Base-by-base conservation (phyloP, 495 filamentous ascomycete genomes). In the Bombardia bombarda region DNA sequence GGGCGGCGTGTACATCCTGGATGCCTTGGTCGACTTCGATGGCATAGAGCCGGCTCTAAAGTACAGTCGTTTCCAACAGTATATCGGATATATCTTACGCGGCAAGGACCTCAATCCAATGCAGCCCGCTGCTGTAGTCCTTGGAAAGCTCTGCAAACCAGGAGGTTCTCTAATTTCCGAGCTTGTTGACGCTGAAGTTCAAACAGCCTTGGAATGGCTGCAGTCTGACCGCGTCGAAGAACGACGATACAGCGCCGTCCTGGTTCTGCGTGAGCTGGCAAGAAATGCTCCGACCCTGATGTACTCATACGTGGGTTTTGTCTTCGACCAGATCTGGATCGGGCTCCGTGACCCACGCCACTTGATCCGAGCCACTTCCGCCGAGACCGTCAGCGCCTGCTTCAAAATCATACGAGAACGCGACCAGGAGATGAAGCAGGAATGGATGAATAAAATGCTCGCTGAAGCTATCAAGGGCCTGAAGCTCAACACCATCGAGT, bases 321-420 rank as follows among this genome's bases (percentile, higher is more conserved):
- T 97, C 32, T 88, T 97, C 50, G 87, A 95, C 42, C 79, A 94
- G 44, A 87, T 97, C 47, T 95, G 90, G 90, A 87, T 93, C 37
- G 89, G 89, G 19, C 70, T 97, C 20, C 77, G 90, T 32, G 92
- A 99, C 52, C 80, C 75, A 14, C 87, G 90, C 51, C 81, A 90
- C 12, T 72, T 95, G 26, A 97, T 99, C 45, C 84, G 92, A 30
- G 87, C 90, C 41, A 90, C 87, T 14, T 86, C 90, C 3, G 87
- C 84, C 7, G 85, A 97, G 55, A 87, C 90, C 0, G 81, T 95
- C 38, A 87, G 87, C 43, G 84, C 87, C 49, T 95, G 88, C 59
- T 90, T 99, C 60, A 80, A 86, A 45, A 96, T 97, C 47, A 94
- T 96, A 41, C 79, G 86, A 22, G 80, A 90, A 32, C 81, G 92